Conservation (phyloP, 1,139 yeast species). For the Yamadazyma trypodendri region DNA sequence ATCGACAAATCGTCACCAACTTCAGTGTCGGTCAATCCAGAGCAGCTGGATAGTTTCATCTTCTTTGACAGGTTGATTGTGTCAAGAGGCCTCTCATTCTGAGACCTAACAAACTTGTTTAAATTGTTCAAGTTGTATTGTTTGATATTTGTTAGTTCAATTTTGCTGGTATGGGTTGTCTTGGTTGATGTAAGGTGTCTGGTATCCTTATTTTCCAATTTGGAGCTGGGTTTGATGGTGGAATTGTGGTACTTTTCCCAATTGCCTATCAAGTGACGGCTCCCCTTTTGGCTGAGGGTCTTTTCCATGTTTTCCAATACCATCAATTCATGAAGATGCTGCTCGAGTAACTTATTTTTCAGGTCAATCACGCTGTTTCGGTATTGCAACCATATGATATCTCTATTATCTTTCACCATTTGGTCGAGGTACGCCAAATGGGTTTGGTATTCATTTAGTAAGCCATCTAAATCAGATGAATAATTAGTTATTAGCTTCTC, state of each 20-base stretch:
- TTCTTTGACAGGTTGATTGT: slow-evolving; percentile 1
- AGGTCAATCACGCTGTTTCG: slow-evolving; percentile 21
- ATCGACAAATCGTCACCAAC: slow-evolving; percentile 17
- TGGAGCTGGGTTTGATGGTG: slow-evolving; percentile 18
- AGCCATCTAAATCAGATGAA: slow-evolving; percentile 24
- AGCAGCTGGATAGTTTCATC: slow-evolving; percentile 19
- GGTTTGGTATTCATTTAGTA: slow-evolving; percentile 30
- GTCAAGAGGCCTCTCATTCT: slow-evolving; percentile 1
- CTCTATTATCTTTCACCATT: slow-evolving; percentile 26
- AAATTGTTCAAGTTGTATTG: slow-evolving; percentile 11
- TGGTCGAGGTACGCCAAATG: slow-evolving; percentile 25
- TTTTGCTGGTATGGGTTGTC: slow-evolving; percentile 25
- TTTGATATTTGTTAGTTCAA: slow-evolving; percentile 36
- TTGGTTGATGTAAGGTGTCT: slow-evolving; percentile 8
- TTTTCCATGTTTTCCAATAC: slow-evolving; percentile 30
- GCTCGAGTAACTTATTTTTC: slow-evolving; percentile 23
- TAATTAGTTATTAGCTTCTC: slow-evolving; percentile 2
- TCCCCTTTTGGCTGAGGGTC: slow-evolving; percentile 18
- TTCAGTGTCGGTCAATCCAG: slow-evolving; percentile 25
- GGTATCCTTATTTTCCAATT: slow-evolving; percentile 8
- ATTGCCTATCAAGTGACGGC: slow-evolving; percentile 6
- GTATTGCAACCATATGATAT: slow-evolving; percentile 36
- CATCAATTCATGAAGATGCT: slow-evolving; percentile 24
- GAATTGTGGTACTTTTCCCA: slow-evolving; percentile 34
- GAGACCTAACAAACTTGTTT: slow-evolving; percentile 7